A percentile compares a stretch with the other conserved stretches of the same genome.
These are phyloP conservation scores for Aaosphaeria pasadenensis DNA, from an alignment of 2,329 filamentous ascomycete species.

Conservation along the genomic window DNA sequence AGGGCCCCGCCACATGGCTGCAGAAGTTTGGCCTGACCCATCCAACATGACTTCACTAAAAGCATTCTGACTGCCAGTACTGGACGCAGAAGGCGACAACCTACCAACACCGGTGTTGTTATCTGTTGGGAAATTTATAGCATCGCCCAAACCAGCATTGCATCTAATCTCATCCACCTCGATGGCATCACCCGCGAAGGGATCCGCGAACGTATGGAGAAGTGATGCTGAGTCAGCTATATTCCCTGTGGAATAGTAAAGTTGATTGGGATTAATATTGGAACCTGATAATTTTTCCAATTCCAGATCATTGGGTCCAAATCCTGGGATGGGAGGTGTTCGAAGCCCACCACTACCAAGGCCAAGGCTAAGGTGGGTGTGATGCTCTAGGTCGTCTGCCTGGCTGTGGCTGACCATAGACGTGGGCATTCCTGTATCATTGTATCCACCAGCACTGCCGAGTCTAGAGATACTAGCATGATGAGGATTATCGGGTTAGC, in stretches of 20 bases:
- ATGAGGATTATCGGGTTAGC: neutral
- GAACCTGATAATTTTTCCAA: slow-evolving; percentile 69
- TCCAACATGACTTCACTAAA: too few species aligned
- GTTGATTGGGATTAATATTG: slow-evolving; percentile 62
- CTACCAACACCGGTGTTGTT: neutral
- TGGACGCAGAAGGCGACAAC: neutral
- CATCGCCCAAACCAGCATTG: neutral
- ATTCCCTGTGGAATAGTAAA: slow-evolving; percentile 78
- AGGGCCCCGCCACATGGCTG: neutral
- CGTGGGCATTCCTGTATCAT: neutral
- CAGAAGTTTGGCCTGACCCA: neutral
- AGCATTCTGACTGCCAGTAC: neutral
- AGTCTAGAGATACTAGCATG: neutral
- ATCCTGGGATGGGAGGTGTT: slow-evolving; percentile 50
- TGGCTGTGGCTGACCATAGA: neutral
- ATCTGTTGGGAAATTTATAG: neutral
- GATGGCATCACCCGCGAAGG: neutral
- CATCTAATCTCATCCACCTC: neutral
- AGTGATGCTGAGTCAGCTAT: neutral
- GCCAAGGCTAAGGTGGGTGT: neutral
- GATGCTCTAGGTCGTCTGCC: neutral
- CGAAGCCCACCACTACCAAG: neutral
- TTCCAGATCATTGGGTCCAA: slow-evolving; percentile 59
- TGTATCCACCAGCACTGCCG: neutral
- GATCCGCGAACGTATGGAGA: neutral